Percentiles rank a stretch among this genome's conserved stretches.
phyloP scores from a whole-genome alignment of 2,329 filamentous ascomycete genomes.

The Cordyceps militaris region DNA sequence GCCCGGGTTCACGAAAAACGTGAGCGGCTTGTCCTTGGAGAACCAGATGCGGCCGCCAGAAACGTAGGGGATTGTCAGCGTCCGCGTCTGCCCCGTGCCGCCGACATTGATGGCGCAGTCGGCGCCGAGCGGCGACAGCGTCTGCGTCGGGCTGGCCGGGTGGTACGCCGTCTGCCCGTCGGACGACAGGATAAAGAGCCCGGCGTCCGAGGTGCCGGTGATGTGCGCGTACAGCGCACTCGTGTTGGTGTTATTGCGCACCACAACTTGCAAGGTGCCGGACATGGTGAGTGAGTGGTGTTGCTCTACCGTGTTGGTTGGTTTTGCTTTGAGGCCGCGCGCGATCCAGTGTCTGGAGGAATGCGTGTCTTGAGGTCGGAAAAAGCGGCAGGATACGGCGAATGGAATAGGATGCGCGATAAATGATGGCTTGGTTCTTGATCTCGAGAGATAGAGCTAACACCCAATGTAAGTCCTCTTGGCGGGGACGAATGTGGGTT shows the following conservation, averaged over 20 bases:
- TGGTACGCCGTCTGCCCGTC: conserved; percentile 62
- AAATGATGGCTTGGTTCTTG: not conserved
- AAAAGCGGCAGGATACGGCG: not conserved
- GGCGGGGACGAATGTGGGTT: conserved; percentile 10
- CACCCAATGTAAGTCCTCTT: not conserved
- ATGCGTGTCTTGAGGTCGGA: not conserved
- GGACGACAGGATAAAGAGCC: conserved; percentile 54
- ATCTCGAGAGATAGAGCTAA: not conserved
- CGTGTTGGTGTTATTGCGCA: conserved; percentile 60
- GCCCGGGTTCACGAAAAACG: conserved; percentile 64
- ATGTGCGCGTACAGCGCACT: conserved; percentile 57
- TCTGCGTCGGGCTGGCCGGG: conserved; percentile 49
- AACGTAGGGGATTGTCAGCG: conserved; percentile 60
- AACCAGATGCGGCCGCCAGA: conserved; percentile 70
- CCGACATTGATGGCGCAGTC: conserved; percentile 61
- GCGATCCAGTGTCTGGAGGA: not conserved
- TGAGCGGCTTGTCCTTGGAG: conserved; percentile 51
- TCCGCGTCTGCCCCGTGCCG: conserved; percentile 49
- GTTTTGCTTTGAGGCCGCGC: not conserved
- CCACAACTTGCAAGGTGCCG: conserved; percentile 47
- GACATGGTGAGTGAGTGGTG: too few species aligned
- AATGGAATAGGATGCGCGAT: not conserved
- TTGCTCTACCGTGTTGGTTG: not conserved
- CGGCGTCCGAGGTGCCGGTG: conserved; percentile 54
- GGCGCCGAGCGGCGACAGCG: conserved; percentile 42